A percentile compares a stretch with the other conserved stretches of the same genome.
Evolutionary conservation across 2,329 filamentous ascomycete genomes (phyloP).

Genomic region (Pseudophaeomoniella oleicola): DNA sequence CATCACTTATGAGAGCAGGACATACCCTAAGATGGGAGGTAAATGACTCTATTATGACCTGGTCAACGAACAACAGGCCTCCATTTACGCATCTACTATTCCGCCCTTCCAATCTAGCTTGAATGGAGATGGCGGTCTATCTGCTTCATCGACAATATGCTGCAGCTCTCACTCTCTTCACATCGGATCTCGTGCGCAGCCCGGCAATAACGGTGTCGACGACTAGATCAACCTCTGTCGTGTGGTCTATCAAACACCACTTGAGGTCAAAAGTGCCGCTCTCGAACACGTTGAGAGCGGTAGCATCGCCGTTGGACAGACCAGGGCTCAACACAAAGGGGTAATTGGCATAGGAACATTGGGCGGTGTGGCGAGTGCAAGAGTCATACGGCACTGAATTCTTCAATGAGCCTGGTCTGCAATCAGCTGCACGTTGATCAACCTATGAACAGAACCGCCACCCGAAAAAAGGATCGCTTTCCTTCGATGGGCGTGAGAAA

Average conservation of each 20-base stretch:
- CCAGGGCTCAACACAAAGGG: conserved; percentile 56
- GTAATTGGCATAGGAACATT: no score
- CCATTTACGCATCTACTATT: no score
- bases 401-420: conserved; percentile 47
- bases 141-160: conserved; percentile 19
- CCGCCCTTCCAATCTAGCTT: no score
- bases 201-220: conserved; percentile 30
- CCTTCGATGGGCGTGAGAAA: conserved; percentile 37
- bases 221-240: conserved; percentile 36
- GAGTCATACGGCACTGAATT: no score
- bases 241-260: conserved; percentile 33
- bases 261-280: conserved; percentile 34
- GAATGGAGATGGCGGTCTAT: no score
- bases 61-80: no score
- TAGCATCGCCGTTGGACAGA: conserved; percentile 52
- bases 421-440: conserved; percentile 47
- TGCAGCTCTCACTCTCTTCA: conserved; percentile 16
- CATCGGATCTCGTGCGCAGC: conserved; percentile 14
- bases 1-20: no score
- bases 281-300: conserved; percentile 39
- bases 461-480: conserved; percentile 44
- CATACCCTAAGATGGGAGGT: neutral
- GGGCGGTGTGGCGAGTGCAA: no score
- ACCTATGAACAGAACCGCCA: conserved; percentile 42
- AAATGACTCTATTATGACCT: conserved; percentile 9